A percentile compares a stretch with the other conserved stretches of the same genome.
phyloP scores from a whole-genome alignment of 2,329 filamentous ascomycete genomes.

The Diaporthe sp. region DNA sequence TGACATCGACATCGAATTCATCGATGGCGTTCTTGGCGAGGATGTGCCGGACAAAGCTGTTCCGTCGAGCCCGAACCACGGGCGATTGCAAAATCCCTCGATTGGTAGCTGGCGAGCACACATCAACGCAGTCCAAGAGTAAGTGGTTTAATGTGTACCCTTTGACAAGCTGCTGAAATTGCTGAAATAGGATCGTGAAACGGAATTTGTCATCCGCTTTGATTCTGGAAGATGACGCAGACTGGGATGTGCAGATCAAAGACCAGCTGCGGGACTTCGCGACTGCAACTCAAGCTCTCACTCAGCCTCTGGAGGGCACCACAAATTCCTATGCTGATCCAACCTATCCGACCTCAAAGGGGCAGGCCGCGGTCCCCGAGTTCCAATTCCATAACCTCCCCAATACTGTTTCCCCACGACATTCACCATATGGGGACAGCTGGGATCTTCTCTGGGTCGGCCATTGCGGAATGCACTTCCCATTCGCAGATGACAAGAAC shows the following conservation, averaged over 20 bases:
- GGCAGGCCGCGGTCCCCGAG: conserved; percentile 23
- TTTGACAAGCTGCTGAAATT: background rate
- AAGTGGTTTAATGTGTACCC: conserved; percentile 32
- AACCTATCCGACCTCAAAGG: conserved; percentile 39
- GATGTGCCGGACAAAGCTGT: conserved; percentile 50
- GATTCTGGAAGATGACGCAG: conserved; percentile 58
- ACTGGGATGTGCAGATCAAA: conserved; percentile 56
- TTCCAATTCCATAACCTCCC: conserved; percentile 35
- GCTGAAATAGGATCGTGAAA: conserved; percentile 46
- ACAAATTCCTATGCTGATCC: conserved; percentile 38
- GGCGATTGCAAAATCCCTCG: conserved; percentile 42
- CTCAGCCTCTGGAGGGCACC: conserved; percentile 37
- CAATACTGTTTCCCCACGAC: conserved; percentile 33
- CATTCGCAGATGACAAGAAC: conserved; percentile 34
- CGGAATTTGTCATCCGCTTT: conserved; percentile 50
- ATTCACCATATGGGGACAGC: conserved; percentile 57
- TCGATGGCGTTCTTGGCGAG: conserved; percentile 55
- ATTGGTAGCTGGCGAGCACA: conserved; percentile 53
- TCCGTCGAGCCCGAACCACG: conserved; percentile 46
- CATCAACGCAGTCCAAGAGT: conserved; percentile 48
- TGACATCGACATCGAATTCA: conserved; percentile 55
- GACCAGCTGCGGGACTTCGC: conserved; percentile 49
- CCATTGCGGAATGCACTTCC: conserved; percentile 54
- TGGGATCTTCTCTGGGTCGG: conserved; percentile 66
- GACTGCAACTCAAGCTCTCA: conserved; percentile 36